Conservation (phyloP, 192 early-diverging fungal species). For the Ambispora gerdemannii region DNA sequence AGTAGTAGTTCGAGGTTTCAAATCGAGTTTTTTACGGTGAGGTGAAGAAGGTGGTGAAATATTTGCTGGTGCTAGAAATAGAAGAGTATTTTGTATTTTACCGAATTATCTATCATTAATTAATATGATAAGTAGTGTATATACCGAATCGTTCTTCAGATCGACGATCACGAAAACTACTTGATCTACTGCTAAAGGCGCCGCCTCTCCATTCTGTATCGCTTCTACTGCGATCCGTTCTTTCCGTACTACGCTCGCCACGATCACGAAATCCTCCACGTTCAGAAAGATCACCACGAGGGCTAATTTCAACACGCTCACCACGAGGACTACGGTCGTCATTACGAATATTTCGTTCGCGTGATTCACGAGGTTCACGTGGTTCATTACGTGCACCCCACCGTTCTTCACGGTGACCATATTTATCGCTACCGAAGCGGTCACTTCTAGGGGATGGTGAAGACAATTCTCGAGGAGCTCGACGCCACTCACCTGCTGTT, state of each 20-base stretch:
- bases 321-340: constrained; percentile 32
- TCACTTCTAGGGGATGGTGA: constrained; percentile 38
- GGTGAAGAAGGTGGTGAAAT: constrained; percentile 30
- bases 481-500: constrained; percentile 58
- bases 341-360: constrained; percentile 34
- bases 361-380: constrained; percentile 33
- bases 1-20: constrained; percentile 47
- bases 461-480: constrained; percentile 44
- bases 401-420: constrained; percentile 31
- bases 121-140: too few relatives aligned
- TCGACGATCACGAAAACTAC: constrained; percentile 20
- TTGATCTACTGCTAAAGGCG: constrained; percentile 25
- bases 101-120: too few relatives aligned
- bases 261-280: constrained; percentile 38
- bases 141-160: constrained; percentile 21
- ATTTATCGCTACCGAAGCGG: constrained; percentile 40
- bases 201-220: constrained; percentile 49
- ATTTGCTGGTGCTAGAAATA: neutral
- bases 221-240: constrained; percentile 33
- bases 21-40: constrained; percentile 48
- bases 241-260: constrained; percentile 41
- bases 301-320: constrained; percentile 31
- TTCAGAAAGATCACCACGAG: constrained; percentile 31
- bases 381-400: constrained; percentile 40
- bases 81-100: too few relatives aligned